Evolutionary conservation across 495 filamentous ascomycete species (phyloP).

Genomic region (Entonaema liquescens): DNA sequence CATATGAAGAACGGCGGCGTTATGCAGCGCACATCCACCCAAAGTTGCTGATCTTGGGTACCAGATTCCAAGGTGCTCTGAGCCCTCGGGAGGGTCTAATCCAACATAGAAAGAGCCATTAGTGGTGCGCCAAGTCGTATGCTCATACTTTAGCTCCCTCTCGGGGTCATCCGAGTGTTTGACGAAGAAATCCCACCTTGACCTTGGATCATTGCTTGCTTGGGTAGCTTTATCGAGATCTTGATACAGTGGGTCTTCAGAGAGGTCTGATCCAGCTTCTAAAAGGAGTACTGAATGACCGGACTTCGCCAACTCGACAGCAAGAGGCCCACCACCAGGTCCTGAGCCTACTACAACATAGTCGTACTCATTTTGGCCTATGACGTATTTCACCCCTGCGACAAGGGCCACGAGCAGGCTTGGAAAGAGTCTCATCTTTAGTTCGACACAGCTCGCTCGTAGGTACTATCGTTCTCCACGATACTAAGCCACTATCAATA

Average conservation of each 20-base stretch:
- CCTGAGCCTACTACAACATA: slow-evolving; percentile 69
- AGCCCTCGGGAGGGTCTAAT: slow-evolving; percentile 45
- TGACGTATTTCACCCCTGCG: slow-evolving; percentile 15
- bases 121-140: slow-evolving; percentile 46
- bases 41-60: slow-evolving; percentile 48
- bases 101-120: slow-evolving; percentile 53
- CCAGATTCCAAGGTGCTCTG: slow-evolving; percentile 45
- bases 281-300: slow-evolving; percentile 64
- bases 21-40: slow-evolving; percentile 46
- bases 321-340: slow-evolving; percentile 66
- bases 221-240: slow-evolving; percentile 27
- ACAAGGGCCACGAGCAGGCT: slow-evolving; percentile 9
- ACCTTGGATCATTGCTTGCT: slow-evolving; percentile 43
- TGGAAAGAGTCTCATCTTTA: slow-evolving; percentile 16
- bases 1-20: slow-evolving; percentile 41
- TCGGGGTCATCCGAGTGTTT: slow-evolving; percentile 52
- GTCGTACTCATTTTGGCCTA: slow-evolving; percentile 53
- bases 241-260: slow-evolving; percentile 46
- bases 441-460: background rate
- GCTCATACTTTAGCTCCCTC: slow-evolving; percentile 47
- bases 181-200: slow-evolving; percentile 57
- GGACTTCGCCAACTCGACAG: slow-evolving; percentile 62
- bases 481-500: background rate
- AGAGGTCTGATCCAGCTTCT: slow-evolving; percentile 67
- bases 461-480: background rate